Evolutionary conservation across 257 asterid species (phyloP).

Genomic region (Coffea eugenioides): DNA sequence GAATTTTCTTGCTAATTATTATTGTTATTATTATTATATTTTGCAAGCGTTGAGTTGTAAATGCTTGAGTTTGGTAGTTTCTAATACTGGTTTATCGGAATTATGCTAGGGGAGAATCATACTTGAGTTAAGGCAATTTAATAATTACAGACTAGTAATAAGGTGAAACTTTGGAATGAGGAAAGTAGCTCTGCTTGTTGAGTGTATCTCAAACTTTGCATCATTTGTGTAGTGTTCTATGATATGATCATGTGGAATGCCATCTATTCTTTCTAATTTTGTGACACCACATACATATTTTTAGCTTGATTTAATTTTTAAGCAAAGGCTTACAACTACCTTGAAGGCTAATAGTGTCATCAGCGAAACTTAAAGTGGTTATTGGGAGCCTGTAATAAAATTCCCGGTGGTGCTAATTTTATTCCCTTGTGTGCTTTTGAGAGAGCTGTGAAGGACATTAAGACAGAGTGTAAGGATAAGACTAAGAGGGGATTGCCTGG

Average conservation of each 20-base stretch:
- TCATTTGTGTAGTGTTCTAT: background rate
- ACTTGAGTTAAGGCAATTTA: background rate
- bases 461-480: too few species aligned
- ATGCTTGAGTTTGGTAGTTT: background rate
- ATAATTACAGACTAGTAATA: background rate
- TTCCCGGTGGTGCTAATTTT: too few species aligned
- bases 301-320: background rate
- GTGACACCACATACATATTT: background rate
- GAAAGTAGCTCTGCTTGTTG: background rate
- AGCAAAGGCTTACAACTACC: background rate
- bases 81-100: background rate
- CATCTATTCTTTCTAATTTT: background rate
- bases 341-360: too few species aligned
- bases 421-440: too few species aligned
- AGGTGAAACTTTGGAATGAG: background rate
- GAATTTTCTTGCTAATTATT: conserved; percentile 8
- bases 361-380: too few species aligned
- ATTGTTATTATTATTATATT: background rate
- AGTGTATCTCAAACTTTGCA: background rate
- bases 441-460: too few species aligned
- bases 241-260: background rate
- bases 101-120: background rate
- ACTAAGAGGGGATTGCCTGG: too few species aligned
- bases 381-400: too few species aligned
- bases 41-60: too few species aligned